phyloP scores from a whole-genome alignment of 371 early-diverging fungal species.

The Encephalitozoon romaleae region DNA sequence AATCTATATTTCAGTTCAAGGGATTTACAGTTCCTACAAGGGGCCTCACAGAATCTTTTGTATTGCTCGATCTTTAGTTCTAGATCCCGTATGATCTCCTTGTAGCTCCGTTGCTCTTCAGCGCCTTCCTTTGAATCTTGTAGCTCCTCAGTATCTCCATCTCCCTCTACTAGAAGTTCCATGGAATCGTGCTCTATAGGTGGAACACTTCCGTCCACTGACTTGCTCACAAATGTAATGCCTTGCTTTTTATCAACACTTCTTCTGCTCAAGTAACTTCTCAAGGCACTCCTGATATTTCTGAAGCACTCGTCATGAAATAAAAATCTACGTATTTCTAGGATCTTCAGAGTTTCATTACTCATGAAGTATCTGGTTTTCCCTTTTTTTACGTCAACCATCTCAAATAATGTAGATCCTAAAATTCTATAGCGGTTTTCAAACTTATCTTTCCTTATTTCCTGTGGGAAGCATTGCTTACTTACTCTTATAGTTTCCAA shows the following conservation, averaged over 20 bases:
- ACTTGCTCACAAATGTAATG: background rate
- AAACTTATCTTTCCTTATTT: constrained; percentile 77
- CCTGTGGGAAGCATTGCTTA: constrained; percentile 85
- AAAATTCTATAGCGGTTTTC: constrained; percentile 63
- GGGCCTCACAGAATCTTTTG: background rate
- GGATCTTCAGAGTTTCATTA: background rate
- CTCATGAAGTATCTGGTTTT: constrained; percentile 8
- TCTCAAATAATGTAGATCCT: background rate
- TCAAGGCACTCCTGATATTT: background rate
- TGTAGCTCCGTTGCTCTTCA: background rate
- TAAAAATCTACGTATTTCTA: background rate
- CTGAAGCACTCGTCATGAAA: background rate
- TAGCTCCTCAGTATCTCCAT: background rate
- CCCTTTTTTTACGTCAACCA: background rate
- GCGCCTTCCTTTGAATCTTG: background rate
- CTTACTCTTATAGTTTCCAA: constrained; percentile 87
- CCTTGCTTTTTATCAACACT: background rate
- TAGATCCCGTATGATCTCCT: background rate
- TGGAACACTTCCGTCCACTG: too few species aligned
- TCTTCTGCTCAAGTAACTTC: background rate
- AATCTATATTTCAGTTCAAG: constrained; percentile 44
- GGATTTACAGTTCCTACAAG: constrained; percentile 28
- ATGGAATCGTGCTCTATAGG: background rate
- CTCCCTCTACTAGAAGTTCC: background rate
- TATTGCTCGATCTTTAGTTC: constrained; percentile 9